phyloP scores from a whole-genome alignment of 768 basidiomycete genomes.

The Leccinum ochraceum region DNA sequence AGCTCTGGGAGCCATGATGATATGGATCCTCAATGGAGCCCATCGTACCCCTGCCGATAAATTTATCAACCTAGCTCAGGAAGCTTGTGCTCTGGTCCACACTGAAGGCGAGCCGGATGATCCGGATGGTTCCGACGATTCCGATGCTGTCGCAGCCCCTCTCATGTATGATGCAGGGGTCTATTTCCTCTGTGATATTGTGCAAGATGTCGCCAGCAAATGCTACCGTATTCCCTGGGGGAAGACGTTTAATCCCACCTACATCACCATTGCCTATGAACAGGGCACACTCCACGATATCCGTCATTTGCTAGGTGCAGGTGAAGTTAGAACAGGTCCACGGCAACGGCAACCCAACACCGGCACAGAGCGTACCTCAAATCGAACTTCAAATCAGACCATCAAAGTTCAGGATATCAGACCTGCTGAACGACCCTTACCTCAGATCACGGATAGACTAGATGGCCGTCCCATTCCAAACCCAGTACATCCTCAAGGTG shows the following conservation, averaged over 20 bases:
- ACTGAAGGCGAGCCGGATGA: neutral
- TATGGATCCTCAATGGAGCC: conserved; percentile 8
- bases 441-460: neutral
- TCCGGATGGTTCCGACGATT: neutral
- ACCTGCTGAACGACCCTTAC: neutral
- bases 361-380: neutral
- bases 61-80: neutral
- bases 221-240: neutral
- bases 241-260: neutral
- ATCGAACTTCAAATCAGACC: neutral
- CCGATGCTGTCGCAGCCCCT: neutral
- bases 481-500: neutral
- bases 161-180: conserved; percentile 11
- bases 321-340: neutral
- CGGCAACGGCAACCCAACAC: neutral
- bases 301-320: neutral
- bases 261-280: neutral
- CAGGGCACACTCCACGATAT: neutral
- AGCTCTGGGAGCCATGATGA: conserved; percentile 2
- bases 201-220: neutral
- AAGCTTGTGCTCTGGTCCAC: neutral
- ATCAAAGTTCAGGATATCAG: neutral
- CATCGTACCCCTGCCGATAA: neutral
- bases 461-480: neutral
- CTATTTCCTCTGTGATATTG: conserved; percentile 6